Percentiles rank a stretch among this genome's conserved stretches.
Conservation (phyloP, 2,329 filamentous ascomycete genomes). For the Sordariomycetes sp. region DNA sequence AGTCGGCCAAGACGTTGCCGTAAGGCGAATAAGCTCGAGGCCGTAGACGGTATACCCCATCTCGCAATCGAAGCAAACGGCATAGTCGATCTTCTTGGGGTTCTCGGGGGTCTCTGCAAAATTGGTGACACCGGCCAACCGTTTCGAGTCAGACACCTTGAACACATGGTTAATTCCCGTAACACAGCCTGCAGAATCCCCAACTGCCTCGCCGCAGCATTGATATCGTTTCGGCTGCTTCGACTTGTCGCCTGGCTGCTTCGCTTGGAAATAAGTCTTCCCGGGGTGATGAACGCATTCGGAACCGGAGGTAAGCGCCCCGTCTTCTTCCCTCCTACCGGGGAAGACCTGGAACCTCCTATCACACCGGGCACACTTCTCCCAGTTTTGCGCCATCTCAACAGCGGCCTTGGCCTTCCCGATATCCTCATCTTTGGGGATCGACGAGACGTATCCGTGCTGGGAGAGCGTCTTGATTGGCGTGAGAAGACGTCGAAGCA, state of each 20-base stretch:
- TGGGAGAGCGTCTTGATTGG: constrained; percentile 51
- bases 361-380: constrained; percentile 79
- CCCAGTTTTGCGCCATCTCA: constrained; percentile 61
- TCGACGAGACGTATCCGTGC: constrained; percentile 63
- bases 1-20: constrained; percentile 76
- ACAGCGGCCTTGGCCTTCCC: constrained; percentile 54
- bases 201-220: constrained; percentile 70
- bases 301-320: constrained; percentile 65
- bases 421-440: constrained; percentile 58
- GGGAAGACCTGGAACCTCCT: constrained; percentile 88
- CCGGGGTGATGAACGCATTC: constrained; percentile 74
- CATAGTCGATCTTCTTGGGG: constrained; percentile 56
- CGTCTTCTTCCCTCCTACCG: constrained; percentile 67
- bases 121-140: constrained; percentile 68
- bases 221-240: constrained; percentile 53
- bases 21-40: constrained; percentile 81
- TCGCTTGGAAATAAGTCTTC: constrained; percentile 50
- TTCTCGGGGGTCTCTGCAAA: constrained; percentile 71
- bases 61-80: constrained; percentile 87
- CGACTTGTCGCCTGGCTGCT: constrained; percentile 44
- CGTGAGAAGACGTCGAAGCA: constrained; percentile 54
- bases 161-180: constrained; percentile 69
- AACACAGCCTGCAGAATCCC: constrained; percentile 65
- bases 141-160: constrained; percentile 66
- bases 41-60: constrained; percentile 93